Evolutionary conservation across 2,329 filamentous ascomycete species (phyloP).

Genomic region (Sporothrix schenckii): DNA sequence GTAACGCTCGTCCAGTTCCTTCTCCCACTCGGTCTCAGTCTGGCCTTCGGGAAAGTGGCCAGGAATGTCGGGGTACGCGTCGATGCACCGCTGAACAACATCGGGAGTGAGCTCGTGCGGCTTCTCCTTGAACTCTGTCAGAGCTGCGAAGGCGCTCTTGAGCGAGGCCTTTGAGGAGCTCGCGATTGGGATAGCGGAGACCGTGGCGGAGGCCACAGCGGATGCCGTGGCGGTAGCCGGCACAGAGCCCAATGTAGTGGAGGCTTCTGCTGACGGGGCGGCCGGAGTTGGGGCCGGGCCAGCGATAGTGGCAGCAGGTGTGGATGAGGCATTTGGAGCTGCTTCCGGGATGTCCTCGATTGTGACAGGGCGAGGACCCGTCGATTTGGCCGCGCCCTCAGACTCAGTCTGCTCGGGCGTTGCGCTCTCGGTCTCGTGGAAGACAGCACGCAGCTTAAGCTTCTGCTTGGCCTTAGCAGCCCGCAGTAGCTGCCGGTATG

Average conservation of each 20-base stretch:
- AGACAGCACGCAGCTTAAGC: slow-evolving; percentile 79
- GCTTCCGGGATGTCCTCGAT: slow-evolving; percentile 55
- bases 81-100: slow-evolving; percentile 27
- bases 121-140: slow-evolving; percentile 1
- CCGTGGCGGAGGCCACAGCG: not conserved
- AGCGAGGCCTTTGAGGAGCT: not conserved
- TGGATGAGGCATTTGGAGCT: not conserved
- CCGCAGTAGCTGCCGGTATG: slow-evolving; percentile 96
- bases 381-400: slow-evolving; percentile 17
- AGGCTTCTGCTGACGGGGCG: not conserved
- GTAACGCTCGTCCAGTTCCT: slow-evolving; percentile 29
- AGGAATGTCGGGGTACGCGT: slow-evolving; percentile 30
- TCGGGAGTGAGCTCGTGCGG: slow-evolving; percentile 28
- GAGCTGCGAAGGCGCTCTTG: not conserved
- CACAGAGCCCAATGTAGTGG: not conserved
- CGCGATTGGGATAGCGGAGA: not conserved
- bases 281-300: slow-evolving; percentile 7
- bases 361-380: slow-evolving; percentile 43
- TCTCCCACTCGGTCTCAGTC: slow-evolving; percentile 22
- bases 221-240: no score
- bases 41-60: slow-evolving; percentile 26
- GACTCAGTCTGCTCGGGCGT: not conserved
- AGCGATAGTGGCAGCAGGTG: not conserved
- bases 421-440: not conserved
- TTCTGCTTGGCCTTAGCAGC: slow-evolving; percentile 98